phyloP scores from a whole-genome alignment of 2,329 filamentous ascomycete species.

The Fusarium sp. region DNA sequence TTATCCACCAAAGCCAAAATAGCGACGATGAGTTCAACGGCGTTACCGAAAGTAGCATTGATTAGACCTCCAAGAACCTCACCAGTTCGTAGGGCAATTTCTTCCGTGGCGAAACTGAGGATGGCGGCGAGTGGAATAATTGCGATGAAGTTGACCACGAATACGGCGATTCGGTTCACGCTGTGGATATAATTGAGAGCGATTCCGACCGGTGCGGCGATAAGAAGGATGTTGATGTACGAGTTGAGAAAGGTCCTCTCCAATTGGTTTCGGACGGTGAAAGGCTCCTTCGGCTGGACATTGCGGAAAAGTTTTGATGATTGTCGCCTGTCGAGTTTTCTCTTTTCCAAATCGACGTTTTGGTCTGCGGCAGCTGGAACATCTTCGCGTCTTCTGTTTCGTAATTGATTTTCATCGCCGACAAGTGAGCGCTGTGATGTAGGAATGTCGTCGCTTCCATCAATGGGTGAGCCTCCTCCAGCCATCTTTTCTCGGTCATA shows the following conservation, averaged over 20 bases:
- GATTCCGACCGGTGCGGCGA: conserved; percentile 84
- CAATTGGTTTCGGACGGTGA: conserved; percentile 73
- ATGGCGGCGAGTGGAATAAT: conserved; percentile 91
- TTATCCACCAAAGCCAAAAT: conserved; percentile 81
- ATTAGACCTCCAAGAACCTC: conserved; percentile 89
- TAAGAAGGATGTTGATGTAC: conserved; percentile 85
- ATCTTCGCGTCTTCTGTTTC: conserved; percentile 50
- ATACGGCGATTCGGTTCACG: conserved; percentile 72
- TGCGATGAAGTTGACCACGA: conserved; percentile 92
- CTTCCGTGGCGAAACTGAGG: conserved; percentile 89
- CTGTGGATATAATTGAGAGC: conserved; percentile 71
- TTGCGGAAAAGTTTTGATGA: conserved; percentile 58
- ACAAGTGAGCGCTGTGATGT: conserved; percentile 35
- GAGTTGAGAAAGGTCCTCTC: conserved; percentile 81
- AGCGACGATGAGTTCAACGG: conserved; percentile 88
- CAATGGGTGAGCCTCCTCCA: conserved; percentile 27
- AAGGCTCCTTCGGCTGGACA: conserved; percentile 63
- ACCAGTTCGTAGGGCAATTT: conserved; percentile 83
- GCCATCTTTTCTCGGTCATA: conserved; percentile 28
- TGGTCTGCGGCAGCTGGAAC: conserved; percentile 11
- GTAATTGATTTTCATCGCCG: conserved; percentile 41
- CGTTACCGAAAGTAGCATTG: conserved; percentile 94
- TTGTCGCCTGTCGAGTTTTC: conserved; percentile 54
- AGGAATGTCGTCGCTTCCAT: conserved; percentile 35
- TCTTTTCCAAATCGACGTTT: conserved; percentile 39